Percentiles rank a stretch among this genome's conserved stretches.
phyloP scores from a whole-genome alignment of 2,329 filamentous ascomycete species.

The Sclerotinia subarctica region DNA sequence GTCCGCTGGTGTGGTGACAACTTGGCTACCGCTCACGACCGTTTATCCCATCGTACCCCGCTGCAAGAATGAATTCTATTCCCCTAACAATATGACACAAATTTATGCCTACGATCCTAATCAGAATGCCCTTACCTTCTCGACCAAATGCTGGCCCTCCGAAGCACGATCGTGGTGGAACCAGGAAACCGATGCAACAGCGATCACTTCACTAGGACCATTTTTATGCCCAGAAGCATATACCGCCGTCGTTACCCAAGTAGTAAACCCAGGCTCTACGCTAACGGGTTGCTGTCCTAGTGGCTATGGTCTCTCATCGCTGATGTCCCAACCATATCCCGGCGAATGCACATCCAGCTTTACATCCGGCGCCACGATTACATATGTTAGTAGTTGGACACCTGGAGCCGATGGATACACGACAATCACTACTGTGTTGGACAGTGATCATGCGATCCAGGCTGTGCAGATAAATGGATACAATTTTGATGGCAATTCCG shows the following conservation, averaged over 20 bases:
- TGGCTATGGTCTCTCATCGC: background rate
- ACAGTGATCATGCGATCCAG: background rate
- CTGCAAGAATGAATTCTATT: slow-evolving; percentile 5
- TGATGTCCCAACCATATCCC: background rate
- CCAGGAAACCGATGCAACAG: background rate
- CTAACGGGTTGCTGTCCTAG: slow-evolving; percentile 16
- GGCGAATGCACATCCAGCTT: slow-evolving; percentile 9
- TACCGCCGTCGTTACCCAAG: background rate
- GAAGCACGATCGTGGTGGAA: slow-evolving; percentile 14
- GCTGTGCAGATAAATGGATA: slow-evolving; percentile 18
- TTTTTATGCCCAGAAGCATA: slow-evolving; percentile 16
- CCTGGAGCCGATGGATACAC: background rate
- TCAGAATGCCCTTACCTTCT: background rate
- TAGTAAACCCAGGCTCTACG: background rate
- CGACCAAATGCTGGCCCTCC: slow-evolving; percentile 8
- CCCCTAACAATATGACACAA: background rate
- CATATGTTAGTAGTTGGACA: background rate
- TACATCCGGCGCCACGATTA: background rate
- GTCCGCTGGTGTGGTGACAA: background rate
- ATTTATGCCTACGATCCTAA: slow-evolving; percentile 10
- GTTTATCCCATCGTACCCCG: slow-evolving; percentile 12
- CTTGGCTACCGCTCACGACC: slow-evolving; percentile 17
- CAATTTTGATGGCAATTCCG: slow-evolving; percentile 16
- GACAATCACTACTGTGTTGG: background rate
- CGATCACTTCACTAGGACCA: slow-evolving; percentile 9